Base-by-base conservation (phyloP, 768 basidiomycete genomes). In the Trametes meyenii region DNA sequence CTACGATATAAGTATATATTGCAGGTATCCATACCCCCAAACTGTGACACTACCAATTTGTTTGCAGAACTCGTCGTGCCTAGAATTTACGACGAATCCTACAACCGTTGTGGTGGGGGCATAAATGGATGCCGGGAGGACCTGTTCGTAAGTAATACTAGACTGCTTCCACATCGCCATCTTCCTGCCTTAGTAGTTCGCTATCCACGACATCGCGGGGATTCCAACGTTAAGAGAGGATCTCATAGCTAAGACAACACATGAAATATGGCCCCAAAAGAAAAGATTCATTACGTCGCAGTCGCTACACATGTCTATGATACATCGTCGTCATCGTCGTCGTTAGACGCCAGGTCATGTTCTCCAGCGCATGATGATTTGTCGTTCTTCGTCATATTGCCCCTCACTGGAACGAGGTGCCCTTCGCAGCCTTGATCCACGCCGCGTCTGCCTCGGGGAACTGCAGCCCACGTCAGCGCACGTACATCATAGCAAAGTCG, bases 381-480 rank as follows among this genome's bases (percentile, higher is more conserved):
- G 50, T 23, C 5, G n/a, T 36, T 49, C 48, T 58, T 21, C 57
- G 49, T 43, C 38, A 24, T 16, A 19, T 49, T 11, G 3, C 39
- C 21, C 21, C 26, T 61, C 53, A 61, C 33, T 48, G 40, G 53
- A 61, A 61, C 29, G 60, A 36, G n/a, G 39, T 50, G 36, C 61
- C 61, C 61, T 62, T 62, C 1, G 46, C 61, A 7, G 55, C 45
- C 43, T 51, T 46, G 51, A 62, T 53, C 50, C 55, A 62, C 39
- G 21, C 29, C 0, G 56, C 50, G 50, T 62, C 51, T 14, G 61
- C 61, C n/a, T 53, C 53, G 23, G 61, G 55, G 61, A 58, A 62
- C 61, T 62, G 42, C 40, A 8, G 35, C 1, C 24, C 43, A 50
- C 29, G 45, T 29, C 8, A 21, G 16, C 45, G 19, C 11, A 26